A percentile compares a stretch with the other conserved stretches of the same genome.
Evolutionary conservation across 1,139 yeast genomes (phyloP).

Genomic region (Wickerhamomyces sp.): DNA sequence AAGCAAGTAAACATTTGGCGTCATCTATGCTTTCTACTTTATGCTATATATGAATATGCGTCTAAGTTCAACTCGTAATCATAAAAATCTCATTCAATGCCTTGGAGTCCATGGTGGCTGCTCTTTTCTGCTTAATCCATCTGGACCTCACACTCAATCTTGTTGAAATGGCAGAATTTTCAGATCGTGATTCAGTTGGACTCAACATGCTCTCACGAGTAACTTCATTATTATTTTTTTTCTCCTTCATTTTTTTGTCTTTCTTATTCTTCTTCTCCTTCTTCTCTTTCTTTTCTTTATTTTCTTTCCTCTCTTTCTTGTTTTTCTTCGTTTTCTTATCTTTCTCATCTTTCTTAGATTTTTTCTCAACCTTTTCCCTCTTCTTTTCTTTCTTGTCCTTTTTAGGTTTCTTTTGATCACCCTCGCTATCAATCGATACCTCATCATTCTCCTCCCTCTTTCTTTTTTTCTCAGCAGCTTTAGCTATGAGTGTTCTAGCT

Average conservation of each 20-base stretch:
- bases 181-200: slow-evolving; percentile 30
- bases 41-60: too few relatives aligned
- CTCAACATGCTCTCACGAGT: slow-evolving; percentile 37
- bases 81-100: slow-evolving; percentile 89
- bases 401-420: slow-evolving; percentile 27
- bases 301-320: slow-evolving; percentile 29
- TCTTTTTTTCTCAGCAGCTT: slow-evolving; percentile 15
- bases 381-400: slow-evolving; percentile 20
- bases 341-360: slow-evolving; percentile 14
- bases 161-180: slow-evolving; percentile 43
- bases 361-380: slow-evolving; percentile 20
- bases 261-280: slow-evolving; percentile 25
- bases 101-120: slow-evolving; percentile 84
- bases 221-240: slow-evolving; percentile 23
- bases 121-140: slow-evolving; percentile 85
- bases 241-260: slow-evolving; percentile 23
- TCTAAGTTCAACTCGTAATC: slow-evolving; percentile 59
- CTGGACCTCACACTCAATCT: slow-evolving; percentile 76
- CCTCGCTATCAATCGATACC: slow-evolving; percentile 13
- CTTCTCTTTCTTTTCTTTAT: slow-evolving; percentile 19
- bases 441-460: slow-evolving; percentile 18
- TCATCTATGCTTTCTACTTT: too few relatives aligned
- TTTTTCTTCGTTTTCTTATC: slow-evolving; percentile 29
- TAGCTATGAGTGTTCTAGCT: slow-evolving; percentile 32
- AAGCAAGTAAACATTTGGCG: too few relatives aligned